Evolutionary conservation across 1,139 yeast species (phyloP), one percentile per base, ranked within the genome.

Genomic region (Maudiozyma humilis): DNA sequence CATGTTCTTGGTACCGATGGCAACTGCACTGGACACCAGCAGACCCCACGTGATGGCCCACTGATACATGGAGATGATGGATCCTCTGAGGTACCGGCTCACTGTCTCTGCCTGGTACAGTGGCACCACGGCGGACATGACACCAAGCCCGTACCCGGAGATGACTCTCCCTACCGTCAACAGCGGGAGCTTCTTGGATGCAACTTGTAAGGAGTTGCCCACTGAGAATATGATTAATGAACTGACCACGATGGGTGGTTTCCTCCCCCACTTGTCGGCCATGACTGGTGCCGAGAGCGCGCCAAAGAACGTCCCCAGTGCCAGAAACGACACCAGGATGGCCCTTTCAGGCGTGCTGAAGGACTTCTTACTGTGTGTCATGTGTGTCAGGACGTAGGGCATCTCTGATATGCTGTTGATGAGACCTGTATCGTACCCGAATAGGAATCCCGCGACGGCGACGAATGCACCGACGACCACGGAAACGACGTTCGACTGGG

Each of bases 1-100:
- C 36, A 78, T 60, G 23, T 67, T 59, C 45, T 82, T 76, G 0
- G 91, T 83, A 1, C 87, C 91, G 57, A 84, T 93, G 27, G 87
- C 76, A 1, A 84, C 78, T 0, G 88, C 88, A 67, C 85, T 78
- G 1, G 91, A 82, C 3, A 80, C 78, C 35, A 84, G 60, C 25
- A 84, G 66, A 0, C 94, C 94, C 89, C 89, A 82, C 1, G 94
- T 84, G 48, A 84, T 84, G 17, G 91, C 89, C 89, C 89, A 84
- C 62, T 84, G 94, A 62, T 83, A 84, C 2, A 85, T 75, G 44
- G 85, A 82, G 41, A 84, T 86, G 55, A 84, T 76, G 3, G 88
- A 80, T 51, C 94, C 93, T 71, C 94, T 73, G 38, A 82, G 76
- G 75, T 82, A 77, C 59, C 78, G 81, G 1, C 88, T 88, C 0